Conservation (phyloP, 2,329 filamentous ascomycete species). For the Hypoxylon sp. region DNA sequence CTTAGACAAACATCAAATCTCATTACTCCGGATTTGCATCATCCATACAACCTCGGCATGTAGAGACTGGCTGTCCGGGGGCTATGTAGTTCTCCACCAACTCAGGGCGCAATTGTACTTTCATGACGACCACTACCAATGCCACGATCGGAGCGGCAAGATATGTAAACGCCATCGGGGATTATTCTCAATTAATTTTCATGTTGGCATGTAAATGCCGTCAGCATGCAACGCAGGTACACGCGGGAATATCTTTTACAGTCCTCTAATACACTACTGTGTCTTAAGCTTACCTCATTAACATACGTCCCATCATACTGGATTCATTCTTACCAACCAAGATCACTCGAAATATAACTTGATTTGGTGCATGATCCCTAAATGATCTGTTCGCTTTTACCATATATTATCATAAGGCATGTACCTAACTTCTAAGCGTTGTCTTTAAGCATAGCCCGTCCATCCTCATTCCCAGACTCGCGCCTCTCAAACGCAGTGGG, state of each 20-base stretch:
- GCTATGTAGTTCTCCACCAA: conserved; percentile 31
- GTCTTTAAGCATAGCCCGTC: conserved; percentile 2
- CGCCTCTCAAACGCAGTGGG: not conserved
- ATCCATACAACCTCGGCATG: not conserved
- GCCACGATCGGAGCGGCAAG: conserved; percentile 10
- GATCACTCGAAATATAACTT: not conserved
- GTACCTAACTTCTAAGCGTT: not conserved
- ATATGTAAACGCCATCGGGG: conserved; percentile 18
- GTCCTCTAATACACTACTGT: not conserved
- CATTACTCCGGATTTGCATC: not conserved
- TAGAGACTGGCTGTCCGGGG: conserved; percentile 8
- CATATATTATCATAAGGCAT: not conserved
- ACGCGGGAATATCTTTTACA: conserved; percentile 18
- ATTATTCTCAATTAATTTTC: conserved; percentile 11
- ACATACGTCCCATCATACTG: conserved; percentile 1
- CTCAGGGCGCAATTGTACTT: conserved; percentile 24
- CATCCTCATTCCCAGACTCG: not conserved
- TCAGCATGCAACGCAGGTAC: conserved; percentile 24
- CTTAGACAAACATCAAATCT: not conserved
- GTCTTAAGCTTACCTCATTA: conserved; percentile 19
- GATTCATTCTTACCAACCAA: not conserved
- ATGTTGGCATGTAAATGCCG: conserved; percentile 3
- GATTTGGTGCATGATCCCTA: too few relatives aligned
- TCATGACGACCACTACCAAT: not conserved
- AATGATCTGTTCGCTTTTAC: not conserved